Percentiles rank a stretch among this genome's conserved stretches.
Evolutionary conservation across 2,329 filamentous ascomycete species (phyloP).

Genomic region (Xylaria hypoxylon): DNA sequence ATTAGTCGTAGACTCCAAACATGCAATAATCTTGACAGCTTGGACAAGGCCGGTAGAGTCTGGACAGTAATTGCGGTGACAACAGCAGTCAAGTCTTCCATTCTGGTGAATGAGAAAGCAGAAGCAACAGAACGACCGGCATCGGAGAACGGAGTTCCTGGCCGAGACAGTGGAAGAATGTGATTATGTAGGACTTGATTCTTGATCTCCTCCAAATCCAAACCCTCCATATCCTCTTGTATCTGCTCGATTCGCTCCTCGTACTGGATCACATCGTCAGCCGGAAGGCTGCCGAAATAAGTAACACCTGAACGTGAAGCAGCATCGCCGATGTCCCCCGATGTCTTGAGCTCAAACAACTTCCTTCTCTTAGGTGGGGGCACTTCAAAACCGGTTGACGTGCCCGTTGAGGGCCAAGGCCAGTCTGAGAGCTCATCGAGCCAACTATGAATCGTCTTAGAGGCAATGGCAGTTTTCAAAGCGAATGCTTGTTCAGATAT

Average conservation of each 20-base stretch:
- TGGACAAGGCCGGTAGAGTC: conserved; percentile 82
- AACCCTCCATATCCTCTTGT: conserved; percentile 71
- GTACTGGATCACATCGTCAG: conserved; percentile 72
- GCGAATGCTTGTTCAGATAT: conserved; percentile 77
- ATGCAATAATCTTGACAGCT: conserved; percentile 77
- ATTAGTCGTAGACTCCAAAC: conserved; percentile 82
- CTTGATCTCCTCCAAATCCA: conserved; percentile 90
- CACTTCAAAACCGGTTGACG: conserved; percentile 66
- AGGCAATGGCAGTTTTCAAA: conserved; percentile 75
- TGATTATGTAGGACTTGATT: conserved; percentile 85
- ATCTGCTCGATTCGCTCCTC: conserved; percentile 82
- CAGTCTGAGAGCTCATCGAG: conserved; percentile 74
- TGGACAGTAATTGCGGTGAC: conserved; percentile 93
- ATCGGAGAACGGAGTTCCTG: conserved; percentile 60
- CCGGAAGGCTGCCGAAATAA: conserved; percentile 79
- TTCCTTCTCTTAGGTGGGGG: conserved; percentile 58
- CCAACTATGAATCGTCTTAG: conserved; percentile 79
- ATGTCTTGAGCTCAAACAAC: conserved; percentile 46
- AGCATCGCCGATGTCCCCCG: conserved; percentile 43
- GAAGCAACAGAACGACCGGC: conserved; percentile 57
- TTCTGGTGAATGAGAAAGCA: conserved; percentile 69
- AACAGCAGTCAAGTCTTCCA: conserved; percentile 91
- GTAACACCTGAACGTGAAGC: conserved; percentile 49
- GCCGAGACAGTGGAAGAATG: conserved; percentile 70
- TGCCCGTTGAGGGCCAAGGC: conserved; percentile 65